Conservation (phyloP, 1,139 yeast genomes). For the Hanseniaspora sp. region DNA sequence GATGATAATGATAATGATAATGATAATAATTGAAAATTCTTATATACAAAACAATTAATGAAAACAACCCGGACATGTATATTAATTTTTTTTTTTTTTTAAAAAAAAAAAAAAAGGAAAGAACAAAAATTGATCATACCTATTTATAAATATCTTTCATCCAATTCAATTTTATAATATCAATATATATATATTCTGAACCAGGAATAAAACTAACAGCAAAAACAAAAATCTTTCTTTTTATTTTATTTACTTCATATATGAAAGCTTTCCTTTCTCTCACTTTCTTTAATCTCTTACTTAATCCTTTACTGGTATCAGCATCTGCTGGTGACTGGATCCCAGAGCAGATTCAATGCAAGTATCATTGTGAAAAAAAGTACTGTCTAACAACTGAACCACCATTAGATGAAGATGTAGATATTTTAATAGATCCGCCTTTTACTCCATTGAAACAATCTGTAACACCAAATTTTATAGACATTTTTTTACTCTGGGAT, state of each 20-base stretch:
- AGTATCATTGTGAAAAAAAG: conserved; percentile 4
- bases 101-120: too few relatives aligned
- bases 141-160: too few relatives aligned
- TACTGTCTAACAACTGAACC: neutral
- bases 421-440: neutral
- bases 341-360: conserved; percentile 14
- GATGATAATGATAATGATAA: too few relatives aligned
- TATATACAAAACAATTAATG: too few relatives aligned
- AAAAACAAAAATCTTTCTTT: too few relatives aligned
- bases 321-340: conserved; percentile 10
- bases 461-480: conserved; percentile 1
- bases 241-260: neutral
- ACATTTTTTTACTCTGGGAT: conserved; percentile 43
- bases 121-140: too few relatives aligned
- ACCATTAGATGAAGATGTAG: conserved; percentile 6
- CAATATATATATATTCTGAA: too few relatives aligned
- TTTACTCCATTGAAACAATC: neutral
- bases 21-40: too few relatives aligned
- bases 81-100: too few relatives aligned
- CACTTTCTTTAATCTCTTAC: neutral
- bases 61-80: too few relatives aligned
- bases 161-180: too few relatives aligned
- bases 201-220: too few relatives aligned
- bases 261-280: neutral
- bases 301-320: neutral